Conservation (phyloP, 2,329 filamentous ascomycete species). For the Alternaria dauci region DNA sequence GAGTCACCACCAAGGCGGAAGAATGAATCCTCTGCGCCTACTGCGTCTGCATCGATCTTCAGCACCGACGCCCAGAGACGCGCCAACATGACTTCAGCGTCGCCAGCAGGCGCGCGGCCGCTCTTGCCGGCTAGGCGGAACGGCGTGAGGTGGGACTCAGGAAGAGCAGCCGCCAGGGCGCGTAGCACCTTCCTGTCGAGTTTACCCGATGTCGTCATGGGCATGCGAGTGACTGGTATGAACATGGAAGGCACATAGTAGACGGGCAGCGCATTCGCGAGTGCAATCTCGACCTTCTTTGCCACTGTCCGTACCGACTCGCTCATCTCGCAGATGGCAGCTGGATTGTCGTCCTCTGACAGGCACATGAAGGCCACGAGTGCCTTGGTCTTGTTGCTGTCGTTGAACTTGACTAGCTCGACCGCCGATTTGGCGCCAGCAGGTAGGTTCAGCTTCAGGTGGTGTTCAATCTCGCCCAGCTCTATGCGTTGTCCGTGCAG, state of each 20-base stretch:
- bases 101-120: constrained; percentile 37
- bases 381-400: constrained; percentile 36
- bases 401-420: constrained; percentile 49
- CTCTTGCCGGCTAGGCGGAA: constrained; percentile 44
- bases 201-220: constrained; percentile 55
- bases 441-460: constrained; percentile 50
- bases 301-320: constrained; percentile 28
- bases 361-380: constrained; percentile 43
- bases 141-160: constrained; percentile 33
- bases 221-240: constrained; percentile 53
- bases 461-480: constrained; percentile 57
- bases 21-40: constrained; percentile 57
- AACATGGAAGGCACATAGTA: constrained; percentile 57
- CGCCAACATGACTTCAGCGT: constrained; percentile 32
- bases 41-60: constrained; percentile 48
- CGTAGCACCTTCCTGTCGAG: constrained; percentile 53
- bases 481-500: constrained; percentile 58
- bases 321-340: constrained; percentile 33
- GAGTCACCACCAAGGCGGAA: constrained; percentile 59
- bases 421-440: constrained; percentile 53
- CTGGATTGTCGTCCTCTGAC: constrained; percentile 35
- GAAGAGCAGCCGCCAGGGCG: constrained; percentile 45
- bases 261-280: constrained; percentile 47
- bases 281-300: constrained; percentile 36
- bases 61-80: constrained; percentile 53